Evolutionary conservation across 2,329 filamentous ascomycete genomes (phyloP).

Genomic region (Hypomyces perniciosus): DNA sequence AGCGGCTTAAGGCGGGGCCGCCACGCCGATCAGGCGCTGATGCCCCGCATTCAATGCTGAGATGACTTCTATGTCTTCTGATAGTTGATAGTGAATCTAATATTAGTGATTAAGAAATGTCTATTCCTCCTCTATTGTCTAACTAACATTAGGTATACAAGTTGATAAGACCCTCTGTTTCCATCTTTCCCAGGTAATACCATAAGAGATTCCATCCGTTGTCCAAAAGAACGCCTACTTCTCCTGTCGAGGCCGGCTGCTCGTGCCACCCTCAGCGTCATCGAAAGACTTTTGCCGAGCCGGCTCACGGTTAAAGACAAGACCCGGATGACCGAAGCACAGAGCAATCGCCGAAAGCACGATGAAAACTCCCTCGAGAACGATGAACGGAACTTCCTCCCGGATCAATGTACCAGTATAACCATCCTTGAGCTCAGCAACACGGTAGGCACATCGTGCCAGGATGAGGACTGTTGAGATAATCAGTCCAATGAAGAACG

Average conservation of each 20-base stretch:
- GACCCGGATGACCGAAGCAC: conserved; percentile 37
- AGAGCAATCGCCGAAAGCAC: conserved; percentile 31
- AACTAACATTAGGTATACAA: too few relatives aligned
- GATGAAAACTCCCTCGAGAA: conserved; percentile 42
- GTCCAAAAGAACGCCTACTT: background rate
- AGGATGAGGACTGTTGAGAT: conserved; percentile 55
- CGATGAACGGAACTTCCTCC: conserved; percentile 47
- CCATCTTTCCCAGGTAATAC: background rate
- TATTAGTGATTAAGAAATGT: too few relatives aligned
- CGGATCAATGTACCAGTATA: conserved; percentile 51
- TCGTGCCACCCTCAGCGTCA: conserved; percentile 20
- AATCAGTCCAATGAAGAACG: conserved; percentile 48
- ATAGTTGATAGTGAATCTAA: too few relatives aligned
- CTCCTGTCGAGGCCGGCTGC: background rate
- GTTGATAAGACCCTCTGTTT: background rate
- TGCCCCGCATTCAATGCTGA: too few relatives aligned
- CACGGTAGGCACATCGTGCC: conserved; percentile 56
- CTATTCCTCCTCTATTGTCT: too few relatives aligned
- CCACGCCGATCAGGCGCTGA: too few relatives aligned
- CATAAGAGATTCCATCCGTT: too few relatives aligned
- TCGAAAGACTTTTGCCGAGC: conserved; percentile 6
- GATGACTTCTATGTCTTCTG: too few relatives aligned
- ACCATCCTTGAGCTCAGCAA: conserved; percentile 59
- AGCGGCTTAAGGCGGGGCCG: background rate
- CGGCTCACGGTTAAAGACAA: conserved; percentile 28